A percentile compares a stretch with the other conserved stretches of the same genome.
These are phyloP conservation scores for Neurospora sp. DNA, from an alignment of 495 filamentous ascomycete species.

Conservation along the genomic window DNA sequence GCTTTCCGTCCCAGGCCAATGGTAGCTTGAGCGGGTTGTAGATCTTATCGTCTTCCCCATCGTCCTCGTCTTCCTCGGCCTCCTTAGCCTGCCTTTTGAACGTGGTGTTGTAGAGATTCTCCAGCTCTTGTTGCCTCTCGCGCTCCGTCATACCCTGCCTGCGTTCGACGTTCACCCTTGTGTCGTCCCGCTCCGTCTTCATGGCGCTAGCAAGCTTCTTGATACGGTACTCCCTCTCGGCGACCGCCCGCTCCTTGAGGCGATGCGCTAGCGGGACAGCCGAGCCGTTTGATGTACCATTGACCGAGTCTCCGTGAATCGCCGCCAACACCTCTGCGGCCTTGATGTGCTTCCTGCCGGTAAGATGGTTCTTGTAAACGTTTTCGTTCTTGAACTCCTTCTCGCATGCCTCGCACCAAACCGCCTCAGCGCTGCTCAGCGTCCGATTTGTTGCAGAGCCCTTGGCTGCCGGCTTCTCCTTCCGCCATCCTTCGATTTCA, in stretches of 20 bases:
- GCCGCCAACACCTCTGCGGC: constrained; percentile 52
- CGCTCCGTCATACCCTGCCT: constrained; percentile 93
- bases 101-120: constrained; percentile 65
- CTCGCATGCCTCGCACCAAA: constrained; percentile 83
- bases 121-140: constrained; percentile 83
- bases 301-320: constrained; percentile 20
- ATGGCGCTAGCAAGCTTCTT: constrained; percentile 66
- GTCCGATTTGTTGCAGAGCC: constrained; percentile 23
- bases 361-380: constrained; percentile 82
- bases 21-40: constrained; percentile 97
- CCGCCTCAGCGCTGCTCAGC: constrained; percentile 54
- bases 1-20: constrained; percentile 94
- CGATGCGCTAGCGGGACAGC: constrained; percentile 34
- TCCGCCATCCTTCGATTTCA: constrained; percentile 70
- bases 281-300: constrained; percentile 18
- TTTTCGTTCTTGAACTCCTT: constrained; percentile 95
- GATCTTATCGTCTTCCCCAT: constrained; percentile 68
- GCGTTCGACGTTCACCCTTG: constrained; percentile 84
- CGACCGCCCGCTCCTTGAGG: constrained; percentile 83
- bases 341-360: constrained; percentile 82
- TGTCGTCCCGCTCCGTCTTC: constrained; percentile 70
- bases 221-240: constrained; percentile 77
- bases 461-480: constrained; percentile 38
- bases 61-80: constrained; percentile 37
- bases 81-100: constrained; percentile 17